phyloP scores from a whole-genome alignment of 1,139 yeast species.

The Blastobotrys ciferrii region DNA sequence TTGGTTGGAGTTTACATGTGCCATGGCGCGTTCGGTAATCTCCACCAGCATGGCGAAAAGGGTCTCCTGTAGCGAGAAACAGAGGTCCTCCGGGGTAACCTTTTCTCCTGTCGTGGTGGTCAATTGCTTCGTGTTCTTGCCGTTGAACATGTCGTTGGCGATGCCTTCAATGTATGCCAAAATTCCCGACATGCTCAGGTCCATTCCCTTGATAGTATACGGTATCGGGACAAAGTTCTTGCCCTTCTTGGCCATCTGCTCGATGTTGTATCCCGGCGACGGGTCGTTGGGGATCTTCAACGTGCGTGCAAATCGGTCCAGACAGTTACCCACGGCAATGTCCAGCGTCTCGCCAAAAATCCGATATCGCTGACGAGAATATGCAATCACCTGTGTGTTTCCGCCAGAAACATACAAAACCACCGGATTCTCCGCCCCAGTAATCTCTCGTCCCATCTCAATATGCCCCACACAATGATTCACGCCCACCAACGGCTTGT shows the following conservation, averaged over 20 bases:
- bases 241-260: conserved; percentile 82
- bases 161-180: conserved; percentile 77
- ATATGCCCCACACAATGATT: conserved; percentile 98
- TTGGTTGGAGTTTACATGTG: conserved; percentile 87
- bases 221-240: conserved; percentile 74
- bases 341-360: conserved; percentile 97
- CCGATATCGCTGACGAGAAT: conserved; percentile 86
- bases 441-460: conserved; percentile 98
- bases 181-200: conserved; percentile 92
- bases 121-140: conserved; percentile 52
- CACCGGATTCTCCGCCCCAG: conserved; percentile 93
- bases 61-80: conserved; percentile 90
- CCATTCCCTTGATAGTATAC: conserved; percentile 98
- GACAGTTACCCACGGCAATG: conserved; percentile 94
- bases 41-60: conserved; percentile 95
- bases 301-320: conserved; percentile 93
- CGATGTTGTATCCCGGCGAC: conserved; percentile 96
- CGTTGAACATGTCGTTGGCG: conserved; percentile 67
- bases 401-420: conserved; percentile 97
- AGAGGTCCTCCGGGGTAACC: conserved; percentile 80
- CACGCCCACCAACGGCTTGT: conserved; percentile 85
- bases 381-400: conserved; percentile 96
- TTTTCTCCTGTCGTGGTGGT: conserved; percentile 44
- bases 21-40: conserved; percentile 97
- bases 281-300: conserved; percentile 87